phyloP scores from a whole-genome alignment of 2,329 filamentous ascomycete species.

The Xylaria arbuscula region DNA sequence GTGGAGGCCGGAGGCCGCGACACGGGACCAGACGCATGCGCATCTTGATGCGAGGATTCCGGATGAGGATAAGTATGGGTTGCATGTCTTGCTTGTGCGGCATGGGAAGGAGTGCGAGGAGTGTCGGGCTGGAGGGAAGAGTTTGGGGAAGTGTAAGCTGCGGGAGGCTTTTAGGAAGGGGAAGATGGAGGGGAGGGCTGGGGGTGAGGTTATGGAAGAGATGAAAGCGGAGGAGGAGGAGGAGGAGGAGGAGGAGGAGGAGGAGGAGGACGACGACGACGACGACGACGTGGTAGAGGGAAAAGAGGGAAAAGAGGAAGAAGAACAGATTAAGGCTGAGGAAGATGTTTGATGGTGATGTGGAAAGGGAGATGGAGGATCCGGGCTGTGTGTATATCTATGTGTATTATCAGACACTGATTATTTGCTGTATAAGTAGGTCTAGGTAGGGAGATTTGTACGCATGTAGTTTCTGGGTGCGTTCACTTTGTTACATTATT shows the following conservation, averaged over 20 bases:
- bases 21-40: conserved; percentile 60
- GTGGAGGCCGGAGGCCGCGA: conserved; percentile 58
- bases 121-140: conserved; percentile 59
- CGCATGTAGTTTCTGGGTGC: no score
- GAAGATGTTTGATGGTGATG: neutral
- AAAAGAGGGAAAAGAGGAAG: neutral
- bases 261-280: neutral
- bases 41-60: conserved; percentile 62
- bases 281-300: no score
- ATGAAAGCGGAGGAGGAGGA: conserved; percentile 28
- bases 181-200: conserved; percentile 41
- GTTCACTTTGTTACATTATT: no score
- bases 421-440: neutral
- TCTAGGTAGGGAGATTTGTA: no score
- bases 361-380: conserved; percentile 14
- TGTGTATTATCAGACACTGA: neutral
- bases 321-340: neutral
- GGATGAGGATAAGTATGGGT: conserved; percentile 60
- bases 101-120: conserved; percentile 60
- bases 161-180: conserved; percentile 53
- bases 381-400: neutral
- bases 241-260: neutral
- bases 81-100: conserved; percentile 62
- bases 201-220: conserved; percentile 27
- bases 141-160: conserved; percentile 54